Percentiles rank a stretch among this genome's conserved stretches.
These are phyloP conservation scores for Cymodocea nodosa DNA, from an alignment of 116 monocot genomes.

Conservation along the genomic window DNA sequence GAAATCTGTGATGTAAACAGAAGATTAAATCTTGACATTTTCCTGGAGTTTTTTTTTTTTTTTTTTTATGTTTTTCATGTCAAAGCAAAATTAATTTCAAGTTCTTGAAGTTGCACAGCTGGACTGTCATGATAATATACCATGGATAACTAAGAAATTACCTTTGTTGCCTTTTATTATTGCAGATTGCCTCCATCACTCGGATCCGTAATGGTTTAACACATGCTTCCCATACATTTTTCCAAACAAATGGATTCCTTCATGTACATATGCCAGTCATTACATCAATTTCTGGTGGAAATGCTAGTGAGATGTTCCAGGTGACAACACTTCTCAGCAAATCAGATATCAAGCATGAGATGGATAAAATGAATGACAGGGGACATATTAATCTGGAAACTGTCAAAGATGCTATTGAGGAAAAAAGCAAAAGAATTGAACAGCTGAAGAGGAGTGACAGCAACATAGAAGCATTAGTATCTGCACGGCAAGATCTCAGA, in stretches of 20 bases:
- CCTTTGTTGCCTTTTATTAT: background rate
- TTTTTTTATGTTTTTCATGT: no score
- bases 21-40: no score
- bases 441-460: constrained; percentile 64
- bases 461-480: constrained; percentile 49
- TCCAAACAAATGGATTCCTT: constrained; percentile 57
- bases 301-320: constrained; percentile 19
- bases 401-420: constrained; percentile 48
- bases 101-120: no score
- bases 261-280: constrained; percentile 74
- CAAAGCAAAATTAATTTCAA: no score
- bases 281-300: constrained; percentile 19
- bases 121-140: no score
- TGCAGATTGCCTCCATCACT: constrained; percentile 52
- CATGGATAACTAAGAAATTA: background rate
- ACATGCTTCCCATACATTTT: constrained; percentile 42
- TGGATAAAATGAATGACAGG: background rate
- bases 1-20: no score
- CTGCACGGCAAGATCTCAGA: constrained; percentile 46
- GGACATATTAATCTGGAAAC: constrained; percentile 24
- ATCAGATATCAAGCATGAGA: constrained; percentile 8
- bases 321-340: constrained; percentile 28
- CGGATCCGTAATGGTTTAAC: constrained; percentile 43
- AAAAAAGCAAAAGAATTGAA: constrained; percentile 49
- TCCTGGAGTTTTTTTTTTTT: no score